These are phyloP conservation scores for Hemileia vastatrix DNA, from an alignment of 1,284 basidiomycete genomes.

Conservation along the genomic window DNA sequence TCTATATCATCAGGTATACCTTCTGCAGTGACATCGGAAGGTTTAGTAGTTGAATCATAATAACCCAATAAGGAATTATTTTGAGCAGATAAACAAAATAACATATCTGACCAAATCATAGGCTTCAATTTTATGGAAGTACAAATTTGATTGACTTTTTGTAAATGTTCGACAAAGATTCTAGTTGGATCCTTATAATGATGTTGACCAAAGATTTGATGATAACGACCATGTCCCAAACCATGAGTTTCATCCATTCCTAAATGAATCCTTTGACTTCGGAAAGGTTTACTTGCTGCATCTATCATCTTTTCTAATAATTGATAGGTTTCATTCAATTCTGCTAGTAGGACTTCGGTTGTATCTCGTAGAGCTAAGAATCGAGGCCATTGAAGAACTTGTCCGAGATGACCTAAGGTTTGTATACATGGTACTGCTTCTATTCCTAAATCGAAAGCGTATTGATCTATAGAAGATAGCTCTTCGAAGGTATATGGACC, in stretches of 20 bases:
- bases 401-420: conserved; percentile 45
- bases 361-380: conserved; percentile 42
- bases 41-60: conserved; percentile 34
- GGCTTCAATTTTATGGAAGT: conserved; percentile 31
- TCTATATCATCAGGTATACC: conserved; percentile 36
- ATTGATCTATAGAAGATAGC: conserved; percentile 43
- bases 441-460: conserved; percentile 30
- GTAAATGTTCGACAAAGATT: conserved; percentile 33
- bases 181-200: conserved; percentile 38
- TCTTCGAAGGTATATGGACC: conserved; percentile 36
- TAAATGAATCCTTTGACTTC: conserved; percentile 40
- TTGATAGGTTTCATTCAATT: conserved; percentile 37
- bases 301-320: conserved; percentile 41
- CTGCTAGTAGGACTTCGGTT: conserved; percentile 42
- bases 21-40: conserved; percentile 28
- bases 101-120: conserved; percentile 45
- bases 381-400: conserved; percentile 46
- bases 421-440: conserved; percentile 38
- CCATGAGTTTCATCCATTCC: conserved; percentile 43
- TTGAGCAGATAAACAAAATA: conserved; percentile 44
- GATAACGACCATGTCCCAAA: conserved; percentile 41
- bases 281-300: conserved; percentile 36
- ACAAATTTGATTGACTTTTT: conserved; percentile 41
- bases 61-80: conserved; percentile 43
- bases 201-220: conserved; percentile 39